phyloP scores from a whole-genome alignment of 2,329 filamentous ascomycete genomes.

The Microdochium trichocladiopsis region DNA sequence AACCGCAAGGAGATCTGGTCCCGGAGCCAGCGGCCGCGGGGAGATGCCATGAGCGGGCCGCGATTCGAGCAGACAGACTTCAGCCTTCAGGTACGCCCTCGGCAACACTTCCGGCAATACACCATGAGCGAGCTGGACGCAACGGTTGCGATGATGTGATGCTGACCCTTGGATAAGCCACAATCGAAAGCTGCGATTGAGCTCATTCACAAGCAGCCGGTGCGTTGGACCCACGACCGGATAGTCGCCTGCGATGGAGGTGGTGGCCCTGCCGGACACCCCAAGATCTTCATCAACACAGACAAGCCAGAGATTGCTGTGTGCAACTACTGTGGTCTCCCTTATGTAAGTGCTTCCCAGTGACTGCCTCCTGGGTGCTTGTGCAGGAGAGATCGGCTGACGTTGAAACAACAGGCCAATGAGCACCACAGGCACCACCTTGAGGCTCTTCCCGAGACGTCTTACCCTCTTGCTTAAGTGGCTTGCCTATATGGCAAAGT shows the following conservation, averaged over 20 bases:
- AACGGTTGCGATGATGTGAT: conserved; percentile 1
- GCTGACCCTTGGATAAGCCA: conserved; percentile 49
- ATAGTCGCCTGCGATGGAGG: conserved; percentile 87
- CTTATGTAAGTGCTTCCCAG: conserved; percentile 61
- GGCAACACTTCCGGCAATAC: conserved; percentile 7
- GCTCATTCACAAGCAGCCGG: conserved; percentile 91
- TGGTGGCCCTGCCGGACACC: conserved; percentile 83
- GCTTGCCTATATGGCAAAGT: background rate
- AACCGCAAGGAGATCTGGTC: conserved; percentile 82
- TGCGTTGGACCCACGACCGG: conserved; percentile 80
- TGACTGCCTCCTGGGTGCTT: background rate
- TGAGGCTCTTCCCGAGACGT: conserved; percentile 71
- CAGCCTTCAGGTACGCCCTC: conserved; percentile 67
- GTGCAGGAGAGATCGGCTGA: background rate
- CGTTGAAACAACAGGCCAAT: conserved; percentile 58
- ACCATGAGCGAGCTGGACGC: background rate
- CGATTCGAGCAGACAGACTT: conserved; percentile 97
- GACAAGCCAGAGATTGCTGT: conserved; percentile 91
- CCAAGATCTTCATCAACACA: conserved; percentile 92
- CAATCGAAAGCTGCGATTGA: conserved; percentile 86
- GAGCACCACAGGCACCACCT: conserved; percentile 82
- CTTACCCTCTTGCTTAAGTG: conserved; percentile 65
- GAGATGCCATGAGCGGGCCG: conserved; percentile 83
- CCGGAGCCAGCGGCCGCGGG: conserved; percentile 73
- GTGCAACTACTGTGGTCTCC: conserved; percentile 90